A percentile compares a stretch with the other conserved stretches of the same genome.
Evolutionary conservation across 1,284 basidiomycete genomes (phyloP).

Genomic region (Cryptococcus floricola): DNA sequence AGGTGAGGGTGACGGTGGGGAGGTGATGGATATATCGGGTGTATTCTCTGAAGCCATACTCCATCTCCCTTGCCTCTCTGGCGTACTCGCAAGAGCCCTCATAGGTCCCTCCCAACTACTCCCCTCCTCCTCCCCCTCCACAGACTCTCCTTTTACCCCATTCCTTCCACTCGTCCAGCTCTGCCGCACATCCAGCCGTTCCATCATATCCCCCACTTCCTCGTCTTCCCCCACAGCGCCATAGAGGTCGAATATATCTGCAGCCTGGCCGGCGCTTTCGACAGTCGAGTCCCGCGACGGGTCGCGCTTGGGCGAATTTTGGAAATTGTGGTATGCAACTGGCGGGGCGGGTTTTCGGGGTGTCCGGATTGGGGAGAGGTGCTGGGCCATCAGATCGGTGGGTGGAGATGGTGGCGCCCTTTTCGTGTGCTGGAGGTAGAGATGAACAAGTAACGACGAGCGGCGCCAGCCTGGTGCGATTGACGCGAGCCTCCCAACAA

Average conservation of each 20-base stretch:
- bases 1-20: not conserved
- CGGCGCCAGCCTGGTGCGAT: no score
- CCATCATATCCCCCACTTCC: no score
- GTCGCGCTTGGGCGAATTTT: not conserved
- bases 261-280: slow-evolving; percentile 22
- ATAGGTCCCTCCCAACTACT: slow-evolving; percentile 15
- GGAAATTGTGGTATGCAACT: not conserved
- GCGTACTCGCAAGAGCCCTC: not conserved
- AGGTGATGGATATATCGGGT: slow-evolving; percentile 4
- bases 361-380: not conserved
- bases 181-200: slow-evolving; percentile 1
- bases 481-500: no score
- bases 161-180: slow-evolving; percentile 3
- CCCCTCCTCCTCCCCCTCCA: not conserved
- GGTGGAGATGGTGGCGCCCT: no score
- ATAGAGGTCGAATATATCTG: slow-evolving; percentile 23
- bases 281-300: slow-evolving; percentile 18
- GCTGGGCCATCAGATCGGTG: not conserved
- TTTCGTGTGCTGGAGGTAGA: no score
- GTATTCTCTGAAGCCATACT: slow-evolving; percentile 4
- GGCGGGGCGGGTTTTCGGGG: not conserved
- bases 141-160: not conserved
- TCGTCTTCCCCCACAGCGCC: slow-evolving; percentile 4
- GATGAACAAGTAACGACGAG: no score
- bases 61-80: not conserved